These are phyloP conservation scores for Sphagnum fallax DNA, from an alignment of 228 moss, liverwort and hornwort genomes.

Conservation along the genomic window DNA sequence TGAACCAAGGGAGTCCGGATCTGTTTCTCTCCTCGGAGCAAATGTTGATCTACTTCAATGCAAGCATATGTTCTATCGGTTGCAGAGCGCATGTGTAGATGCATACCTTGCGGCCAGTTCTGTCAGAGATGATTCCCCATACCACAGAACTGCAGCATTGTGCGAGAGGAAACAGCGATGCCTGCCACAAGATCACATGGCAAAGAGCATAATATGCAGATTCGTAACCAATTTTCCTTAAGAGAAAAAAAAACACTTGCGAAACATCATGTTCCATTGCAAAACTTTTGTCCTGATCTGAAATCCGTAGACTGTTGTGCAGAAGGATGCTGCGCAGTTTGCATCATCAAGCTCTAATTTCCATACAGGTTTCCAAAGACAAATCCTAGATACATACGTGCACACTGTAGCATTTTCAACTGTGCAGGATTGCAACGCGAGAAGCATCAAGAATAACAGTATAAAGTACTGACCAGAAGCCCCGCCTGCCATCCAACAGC, in stretches of 20 bases:
- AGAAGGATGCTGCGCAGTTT: not conserved
- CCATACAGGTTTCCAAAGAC: not conserved
- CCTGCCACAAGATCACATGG: conserved; percentile 21
- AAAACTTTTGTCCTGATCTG: too few species aligned
- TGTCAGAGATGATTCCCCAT: conserved; percentile 80
- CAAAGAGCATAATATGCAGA: too few species aligned
- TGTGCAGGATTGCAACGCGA: not conserved
- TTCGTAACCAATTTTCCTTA: too few species aligned
- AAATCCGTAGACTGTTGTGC: not conserved
- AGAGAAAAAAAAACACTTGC: too few species aligned
- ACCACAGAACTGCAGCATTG: conserved; percentile 73
- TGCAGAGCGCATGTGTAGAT: too few species aligned
- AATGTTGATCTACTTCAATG: too few species aligned
- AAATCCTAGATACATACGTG: not conserved
- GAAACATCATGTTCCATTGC: too few species aligned
- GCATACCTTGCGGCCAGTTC: conserved; percentile 66
- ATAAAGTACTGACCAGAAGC: conserved; percentile 43
- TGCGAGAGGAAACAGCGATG: conserved; percentile 73
- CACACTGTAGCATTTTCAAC: too few species aligned
- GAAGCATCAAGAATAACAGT: not conserved
- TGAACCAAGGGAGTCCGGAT: too few species aligned
- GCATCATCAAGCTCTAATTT: too few species aligned
- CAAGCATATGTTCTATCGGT: too few species aligned
- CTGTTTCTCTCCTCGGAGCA: too few species aligned
- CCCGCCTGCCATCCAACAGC: conserved; percentile 70